Base-by-base conservation (phyloP, 2,329 filamentous ascomycete species). In the Penicillium griseofulvum region DNA sequence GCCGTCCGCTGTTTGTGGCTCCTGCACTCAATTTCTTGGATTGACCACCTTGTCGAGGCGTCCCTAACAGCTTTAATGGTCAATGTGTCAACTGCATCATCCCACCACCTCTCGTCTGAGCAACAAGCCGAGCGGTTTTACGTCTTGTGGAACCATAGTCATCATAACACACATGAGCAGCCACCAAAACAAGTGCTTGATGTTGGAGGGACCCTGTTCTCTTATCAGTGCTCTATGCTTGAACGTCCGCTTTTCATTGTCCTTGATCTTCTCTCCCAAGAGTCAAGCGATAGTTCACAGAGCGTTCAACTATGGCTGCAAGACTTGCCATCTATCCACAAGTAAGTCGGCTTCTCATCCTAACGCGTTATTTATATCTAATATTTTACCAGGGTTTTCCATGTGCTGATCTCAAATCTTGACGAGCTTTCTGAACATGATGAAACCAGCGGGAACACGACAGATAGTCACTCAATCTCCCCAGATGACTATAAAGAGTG, bases 1-100 rank as follows among this genome's bases (percentile, higher is more conserved):
- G 87, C 91, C 17, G 90, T 95, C 9, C 86, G 89, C 54, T 88
- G 86, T 63, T 77, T 99, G 37, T 96, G 94, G 90, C 86, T 91
- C 61, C 77, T 99, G 49, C 91, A 97, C 24, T 82, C 86, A 0
- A 81, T 96, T 12, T 83, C 87, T 1, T 76, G 81, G 37, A 76
- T 81, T 1, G 86, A 87, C 63, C 86, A 88, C 49, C 84, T 91
- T 43, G 87, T 96, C 5, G 92, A 96, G 71, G 90, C 90, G 24
- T 85, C 89, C 0, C 84, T 96, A 38, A 83, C 86, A 24, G 81
- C 83, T 26, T 75, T 92, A 2, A 86, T 96, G 73, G 80, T 90
- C 17, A 78, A 81, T 46, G 65, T 76, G 38, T 62, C 63, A 11
- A 52, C 54, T 9, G 47, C 58, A 5, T 61, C 55, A 19, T 65